These are phyloP conservation scores for Teratosphaeria destructans DNA, from an alignment of 2,329 filamentous ascomycete species.

Conservation along the genomic window DNA sequence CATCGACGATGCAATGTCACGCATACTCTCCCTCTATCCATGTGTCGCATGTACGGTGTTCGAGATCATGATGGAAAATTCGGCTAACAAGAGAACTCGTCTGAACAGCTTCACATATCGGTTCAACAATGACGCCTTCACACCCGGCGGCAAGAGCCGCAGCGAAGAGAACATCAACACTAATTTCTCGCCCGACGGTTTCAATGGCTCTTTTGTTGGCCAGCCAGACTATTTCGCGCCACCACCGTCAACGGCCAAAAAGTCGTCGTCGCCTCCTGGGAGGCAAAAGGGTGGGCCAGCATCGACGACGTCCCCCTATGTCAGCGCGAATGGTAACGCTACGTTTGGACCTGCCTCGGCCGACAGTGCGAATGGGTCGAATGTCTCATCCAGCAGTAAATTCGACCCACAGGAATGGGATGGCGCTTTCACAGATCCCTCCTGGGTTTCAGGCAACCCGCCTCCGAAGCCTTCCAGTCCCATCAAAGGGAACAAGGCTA, in stretches of 20 bases:
- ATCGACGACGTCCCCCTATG: background rate
- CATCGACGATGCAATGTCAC: constrained; percentile 8
- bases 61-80: constrained; percentile 2
- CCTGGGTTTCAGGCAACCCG: constrained; percentile 19
- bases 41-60: constrained; percentile 4
- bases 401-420: constrained; percentile 22
- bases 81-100: constrained; percentile 13
- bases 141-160: constrained; percentile 30
- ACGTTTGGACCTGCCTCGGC: background rate
- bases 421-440: constrained; percentile 34
- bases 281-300: background rate
- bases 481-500: constrained; percentile 17
- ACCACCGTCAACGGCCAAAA: background rate
- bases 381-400: background rate
- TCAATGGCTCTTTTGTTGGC: constrained; percentile 36
- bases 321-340: background rate
- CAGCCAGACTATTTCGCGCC: constrained; percentile 31
- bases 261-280: background rate
- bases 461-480: constrained; percentile 10
- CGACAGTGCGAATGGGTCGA: background rate
- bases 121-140: constrained; percentile 16
- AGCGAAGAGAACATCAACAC: constrained; percentile 42
- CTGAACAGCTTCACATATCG: constrained; percentile 22
- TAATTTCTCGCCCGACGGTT: constrained; percentile 37
- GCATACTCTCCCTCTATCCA: constrained; percentile 8